Evolutionary conservation across 2,329 filamentous ascomycete species (phyloP).

Genomic region (Phaeosphaeria sp.): DNA sequence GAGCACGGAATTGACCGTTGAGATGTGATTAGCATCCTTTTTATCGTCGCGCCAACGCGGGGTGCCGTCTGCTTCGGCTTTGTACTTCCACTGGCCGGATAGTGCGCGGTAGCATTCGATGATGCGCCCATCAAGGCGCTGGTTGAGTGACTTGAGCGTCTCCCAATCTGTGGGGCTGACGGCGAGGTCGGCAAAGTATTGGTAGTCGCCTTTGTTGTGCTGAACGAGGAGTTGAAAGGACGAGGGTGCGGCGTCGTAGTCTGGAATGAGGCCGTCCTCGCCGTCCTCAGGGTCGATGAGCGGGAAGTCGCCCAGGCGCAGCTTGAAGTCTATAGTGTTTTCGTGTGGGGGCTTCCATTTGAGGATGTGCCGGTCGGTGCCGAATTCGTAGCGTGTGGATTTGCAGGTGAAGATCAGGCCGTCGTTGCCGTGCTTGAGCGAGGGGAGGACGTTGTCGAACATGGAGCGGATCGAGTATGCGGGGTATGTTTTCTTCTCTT

Average conservation of each 20-base stretch:
- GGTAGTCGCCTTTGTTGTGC: constrained; percentile 69
- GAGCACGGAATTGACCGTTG: constrained; percentile 82
- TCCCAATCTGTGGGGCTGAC: constrained; percentile 85
- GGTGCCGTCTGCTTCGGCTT: constrained; percentile 53
- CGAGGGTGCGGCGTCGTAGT: constrained; percentile 82
- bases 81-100: constrained; percentile 78
- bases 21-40: constrained; percentile 84
- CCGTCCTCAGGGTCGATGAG: constrained; percentile 71
- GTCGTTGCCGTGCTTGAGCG: constrained; percentile 90
- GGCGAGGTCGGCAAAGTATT: constrained; percentile 68
- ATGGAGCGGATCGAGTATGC: constrained; percentile 79
- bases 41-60: constrained; percentile 95
- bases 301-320: constrained; percentile 76
- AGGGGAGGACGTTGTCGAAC: constrained; percentile 85
- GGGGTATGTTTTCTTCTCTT: constrained; percentile 89
- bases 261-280: constrained; percentile 68
- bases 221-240: constrained; percentile 72
- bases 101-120: constrained; percentile 88
- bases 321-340: constrained; percentile 91
- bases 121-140: constrained; percentile 84
- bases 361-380: constrained; percentile 90
- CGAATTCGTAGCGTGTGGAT: constrained; percentile 82
- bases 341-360: constrained; percentile 98
- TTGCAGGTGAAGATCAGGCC: constrained; percentile 98
- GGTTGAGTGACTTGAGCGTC: constrained; percentile 71